Percentiles rank a stretch among this genome's conserved stretches.
phyloP scores from a whole-genome alignment of 169 alveolate species.

The Cryptosporidium parvum region DNA sequence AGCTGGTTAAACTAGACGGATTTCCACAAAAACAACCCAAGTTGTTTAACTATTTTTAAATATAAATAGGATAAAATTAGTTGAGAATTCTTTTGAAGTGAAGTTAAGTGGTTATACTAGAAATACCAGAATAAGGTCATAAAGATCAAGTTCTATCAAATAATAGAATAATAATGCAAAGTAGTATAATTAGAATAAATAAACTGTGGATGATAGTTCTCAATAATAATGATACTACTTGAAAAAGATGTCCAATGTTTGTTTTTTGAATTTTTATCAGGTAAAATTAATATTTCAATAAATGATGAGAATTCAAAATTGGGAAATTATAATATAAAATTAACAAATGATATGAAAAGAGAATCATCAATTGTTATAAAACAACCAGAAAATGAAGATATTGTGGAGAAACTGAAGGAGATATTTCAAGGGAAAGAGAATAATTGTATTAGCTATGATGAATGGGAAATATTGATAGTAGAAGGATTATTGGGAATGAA shows the following conservation, averaged over 20 bases:
- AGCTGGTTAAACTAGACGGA: neutral
- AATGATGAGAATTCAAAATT: neutral
- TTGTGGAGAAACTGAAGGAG: neutral
- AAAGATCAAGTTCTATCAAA: neutral
- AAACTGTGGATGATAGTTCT: neutral
- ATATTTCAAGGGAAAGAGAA: neutral
- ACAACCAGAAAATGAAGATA: neutral
- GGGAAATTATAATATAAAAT: neutral
- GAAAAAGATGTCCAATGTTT: constrained; percentile 32
- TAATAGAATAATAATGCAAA: neutral
- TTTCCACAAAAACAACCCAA: too few species aligned
- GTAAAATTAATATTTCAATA: neutral
- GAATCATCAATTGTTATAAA: neutral
- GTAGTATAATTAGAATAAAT: neutral
- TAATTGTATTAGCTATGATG: constrained; percentile 1
- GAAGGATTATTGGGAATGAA: constrained; percentile 34
- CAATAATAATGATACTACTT: neutral
- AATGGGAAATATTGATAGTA: constrained; percentile 42
- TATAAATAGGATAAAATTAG: too few species aligned
- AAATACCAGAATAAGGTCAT: too few species aligned
- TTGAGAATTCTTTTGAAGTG: neutral
- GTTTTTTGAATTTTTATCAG: constrained; percentile 33
- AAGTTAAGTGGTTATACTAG: neutral
- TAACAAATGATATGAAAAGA: neutral
- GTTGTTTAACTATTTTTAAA: neutral